Percentiles rank a stretch among this genome's conserved stretches.
phyloP scores from a whole-genome alignment of 805 yeast genomes.

The Barnettozyma wickerhamii region DNA sequence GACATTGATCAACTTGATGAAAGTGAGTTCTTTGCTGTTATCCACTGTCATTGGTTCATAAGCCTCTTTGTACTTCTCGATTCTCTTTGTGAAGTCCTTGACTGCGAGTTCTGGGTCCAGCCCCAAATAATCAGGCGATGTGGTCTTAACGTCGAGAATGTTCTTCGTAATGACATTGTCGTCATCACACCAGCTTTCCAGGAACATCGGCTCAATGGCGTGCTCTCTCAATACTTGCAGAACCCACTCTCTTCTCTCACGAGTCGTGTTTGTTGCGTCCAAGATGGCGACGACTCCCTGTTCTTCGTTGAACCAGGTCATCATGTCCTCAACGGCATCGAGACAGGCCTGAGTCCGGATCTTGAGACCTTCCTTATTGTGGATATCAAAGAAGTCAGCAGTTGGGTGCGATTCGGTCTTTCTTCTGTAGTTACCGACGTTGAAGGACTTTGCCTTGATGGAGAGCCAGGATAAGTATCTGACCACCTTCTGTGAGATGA shows the following conservation, averaged over 20 bases:
- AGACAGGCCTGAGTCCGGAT: slow-evolving; percentile 67
- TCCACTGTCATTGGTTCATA: slow-evolving; percentile 72
- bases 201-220: slow-evolving; percentile 81
- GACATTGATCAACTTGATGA: slow-evolving; percentile 82
- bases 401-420: slow-evolving; percentile 53
- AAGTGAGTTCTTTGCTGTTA: slow-evolving; percentile 55
- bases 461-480: slow-evolving; percentile 91
- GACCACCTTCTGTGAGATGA: slow-evolving; percentile 91
- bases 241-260: slow-evolving; percentile 62
- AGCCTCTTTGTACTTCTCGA: slow-evolving; percentile 63
- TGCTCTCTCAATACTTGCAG: slow-evolving; percentile 56
- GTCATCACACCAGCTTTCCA: slow-evolving; percentile 90
- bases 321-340: slow-evolving; percentile 71
- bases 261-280: slow-evolving; percentile 90
- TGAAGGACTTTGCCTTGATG: slow-evolving; percentile 80
- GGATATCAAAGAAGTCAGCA: slow-evolving; percentile 75
- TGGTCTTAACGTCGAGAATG: slow-evolving; percentile 79
- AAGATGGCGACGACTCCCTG: slow-evolving; percentile 87
- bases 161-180: slow-evolving; percentile 72
- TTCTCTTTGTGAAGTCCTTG: slow-evolving; percentile 67
- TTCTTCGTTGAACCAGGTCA: slow-evolving; percentile 78
- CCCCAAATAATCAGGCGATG: slow-evolving; percentile 32
- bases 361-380: slow-evolving; percentile 58
- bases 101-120: slow-evolving; percentile 68
- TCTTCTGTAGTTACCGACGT: slow-evolving; percentile 84